These are phyloP conservation scores for Blumeria graminis DNA, from an alignment of 2,329 filamentous ascomycete genomes.

Conservation along the genomic window DNA sequence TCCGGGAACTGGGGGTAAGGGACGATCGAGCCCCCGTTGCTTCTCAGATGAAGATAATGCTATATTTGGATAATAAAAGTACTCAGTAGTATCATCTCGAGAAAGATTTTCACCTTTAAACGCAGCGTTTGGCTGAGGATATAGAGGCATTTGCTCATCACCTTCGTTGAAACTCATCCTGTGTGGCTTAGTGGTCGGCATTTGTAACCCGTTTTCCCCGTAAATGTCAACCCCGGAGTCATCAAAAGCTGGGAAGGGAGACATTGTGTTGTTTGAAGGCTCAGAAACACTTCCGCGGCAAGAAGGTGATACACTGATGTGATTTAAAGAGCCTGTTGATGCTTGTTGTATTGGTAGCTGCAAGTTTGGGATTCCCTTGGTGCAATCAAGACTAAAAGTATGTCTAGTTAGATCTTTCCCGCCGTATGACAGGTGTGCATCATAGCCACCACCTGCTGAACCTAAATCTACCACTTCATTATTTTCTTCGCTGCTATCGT, in stretches of 20 bases:
- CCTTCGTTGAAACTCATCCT: slow-evolving; percentile 81
- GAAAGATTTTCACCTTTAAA: slow-evolving; percentile 38
- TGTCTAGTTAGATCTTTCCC: slow-evolving; percentile 17
- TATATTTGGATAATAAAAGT: slow-evolving; percentile 82
- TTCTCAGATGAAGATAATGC: slow-evolving; percentile 30
- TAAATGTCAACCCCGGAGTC: slow-evolving; percentile 46
- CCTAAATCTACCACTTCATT: slow-evolving; percentile 49
- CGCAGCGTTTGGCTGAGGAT: slow-evolving; percentile 20
- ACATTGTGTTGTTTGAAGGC: slow-evolving; percentile 23
- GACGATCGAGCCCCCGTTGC: slow-evolving; percentile 19
- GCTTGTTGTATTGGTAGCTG: slow-evolving; percentile 24
- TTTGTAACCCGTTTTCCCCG: slow-evolving; percentile 70
- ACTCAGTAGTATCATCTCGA: slow-evolving; percentile 57
- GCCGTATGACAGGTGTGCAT: slow-evolving; percentile 35
- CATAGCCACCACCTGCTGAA: slow-evolving; percentile 48
- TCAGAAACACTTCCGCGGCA: slow-evolving; percentile 16
- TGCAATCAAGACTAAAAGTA: slow-evolving; percentile 12
- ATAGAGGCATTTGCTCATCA: slow-evolving; percentile 44
- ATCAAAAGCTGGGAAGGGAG: slow-evolving; percentile 29
- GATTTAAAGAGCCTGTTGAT: slow-evolving; percentile 12
- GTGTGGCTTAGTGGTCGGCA: slow-evolving; percentile 45
- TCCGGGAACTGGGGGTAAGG: slow-evolving; percentile 33
- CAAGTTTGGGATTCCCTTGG: slow-evolving; percentile 22
- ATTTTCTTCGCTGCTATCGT: slow-evolving; percentile 29
- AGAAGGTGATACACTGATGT: slow-evolving; percentile 9